phyloP scores from a whole-genome alignment of 2,329 filamentous ascomycete genomes.

The Aspergillus hortae region DNA sequence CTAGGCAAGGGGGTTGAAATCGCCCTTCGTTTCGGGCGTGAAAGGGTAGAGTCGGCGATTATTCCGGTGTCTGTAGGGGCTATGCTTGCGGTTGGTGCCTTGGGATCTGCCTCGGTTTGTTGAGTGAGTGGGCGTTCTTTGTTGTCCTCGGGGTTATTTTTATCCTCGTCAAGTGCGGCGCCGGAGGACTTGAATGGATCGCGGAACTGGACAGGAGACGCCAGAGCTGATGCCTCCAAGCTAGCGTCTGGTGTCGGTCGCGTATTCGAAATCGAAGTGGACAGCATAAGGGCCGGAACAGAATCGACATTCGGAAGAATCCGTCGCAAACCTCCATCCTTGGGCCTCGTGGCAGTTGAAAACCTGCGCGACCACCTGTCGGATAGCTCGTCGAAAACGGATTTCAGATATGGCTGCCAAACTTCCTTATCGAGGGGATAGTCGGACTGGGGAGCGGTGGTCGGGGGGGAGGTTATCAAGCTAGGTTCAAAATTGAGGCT shows the following conservation, averaged over 20 bases:
- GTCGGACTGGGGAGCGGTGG: neutral
- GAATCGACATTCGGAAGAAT: slow-evolving; percentile 43
- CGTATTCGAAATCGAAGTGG: slow-evolving; percentile 32
- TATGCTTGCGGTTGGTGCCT: slow-evolving; percentile 17
- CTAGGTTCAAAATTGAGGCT: slow-evolving; percentile 26
- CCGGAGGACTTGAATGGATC: slow-evolving; percentile 26
- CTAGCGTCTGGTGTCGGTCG: slow-evolving; percentile 20
- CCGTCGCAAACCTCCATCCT: slow-evolving; percentile 36
- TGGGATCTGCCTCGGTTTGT: slow-evolving; percentile 22
- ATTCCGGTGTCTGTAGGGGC: slow-evolving; percentile 27
- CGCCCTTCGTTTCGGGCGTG: slow-evolving; percentile 27
- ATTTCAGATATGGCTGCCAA: slow-evolving; percentile 41
- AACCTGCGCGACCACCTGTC: slow-evolving; percentile 40
- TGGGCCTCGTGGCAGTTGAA: slow-evolving; percentile 35
- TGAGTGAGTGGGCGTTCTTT: slow-evolving; percentile 14
- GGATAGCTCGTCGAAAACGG: slow-evolving; percentile 21
- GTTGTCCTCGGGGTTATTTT: slow-evolving; percentile 7
- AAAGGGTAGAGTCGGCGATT: slow-evolving; percentile 26
- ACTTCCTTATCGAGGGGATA: slow-evolving; percentile 13
- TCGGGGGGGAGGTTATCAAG: slow-evolving; percentile 11
- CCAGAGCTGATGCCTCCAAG: slow-evolving; percentile 21
- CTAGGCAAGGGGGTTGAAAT: slow-evolving; percentile 27
- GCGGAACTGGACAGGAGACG: slow-evolving; percentile 26
- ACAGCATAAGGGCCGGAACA: slow-evolving; percentile 49
- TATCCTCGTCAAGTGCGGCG: too few species aligned